These are phyloP conservation scores for Penicillium brasilianum DNA, from an alignment of 2,329 filamentous ascomycete genomes.

Conservation along the genomic window DNA sequence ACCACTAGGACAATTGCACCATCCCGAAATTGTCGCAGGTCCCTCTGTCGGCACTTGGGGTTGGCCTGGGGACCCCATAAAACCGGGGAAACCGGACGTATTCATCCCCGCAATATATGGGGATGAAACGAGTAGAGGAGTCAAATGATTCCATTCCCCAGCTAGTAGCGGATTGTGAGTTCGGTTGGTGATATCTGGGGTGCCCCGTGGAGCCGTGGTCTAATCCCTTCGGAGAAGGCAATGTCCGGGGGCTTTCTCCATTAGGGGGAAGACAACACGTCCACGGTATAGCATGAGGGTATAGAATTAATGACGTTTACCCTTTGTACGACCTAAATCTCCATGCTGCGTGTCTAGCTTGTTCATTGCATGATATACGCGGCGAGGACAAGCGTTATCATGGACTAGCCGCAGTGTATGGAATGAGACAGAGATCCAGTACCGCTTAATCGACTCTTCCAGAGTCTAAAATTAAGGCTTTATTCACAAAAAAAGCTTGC, in stretches of 20 bases:
- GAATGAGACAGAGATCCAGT: neutral
- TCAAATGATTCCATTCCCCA: neutral
- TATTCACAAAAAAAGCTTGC: neutral
- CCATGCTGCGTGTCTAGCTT: no score
- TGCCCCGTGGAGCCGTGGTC: neutral
- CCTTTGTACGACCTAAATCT: neutral
- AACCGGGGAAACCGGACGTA: slow-evolving; percentile 18
- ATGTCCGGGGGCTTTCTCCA: neutral
- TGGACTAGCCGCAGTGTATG: neutral
- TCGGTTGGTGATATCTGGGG: neutral
- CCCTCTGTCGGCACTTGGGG: slow-evolving; percentile 1
- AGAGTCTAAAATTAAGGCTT: neutral
- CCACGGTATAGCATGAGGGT: neutral
- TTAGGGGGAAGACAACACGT: neutral
- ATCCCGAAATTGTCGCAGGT: neutral
- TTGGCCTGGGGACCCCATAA: slow-evolving; percentile 21
- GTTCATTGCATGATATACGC: neutral
- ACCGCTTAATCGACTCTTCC: neutral
- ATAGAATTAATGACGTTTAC: neutral
- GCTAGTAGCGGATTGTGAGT: neutral
- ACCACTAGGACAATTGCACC: neutral
- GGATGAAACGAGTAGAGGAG: neutral
- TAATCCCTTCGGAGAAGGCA: neutral
- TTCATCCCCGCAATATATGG: neutral
- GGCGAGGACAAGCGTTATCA: neutral